A percentile compares a stretch with the other conserved stretches of the same genome.
phyloP scores from a whole-genome alignment of 2,329 filamentous ascomycete genomes.

The Colletotrichum cereale region DNA sequence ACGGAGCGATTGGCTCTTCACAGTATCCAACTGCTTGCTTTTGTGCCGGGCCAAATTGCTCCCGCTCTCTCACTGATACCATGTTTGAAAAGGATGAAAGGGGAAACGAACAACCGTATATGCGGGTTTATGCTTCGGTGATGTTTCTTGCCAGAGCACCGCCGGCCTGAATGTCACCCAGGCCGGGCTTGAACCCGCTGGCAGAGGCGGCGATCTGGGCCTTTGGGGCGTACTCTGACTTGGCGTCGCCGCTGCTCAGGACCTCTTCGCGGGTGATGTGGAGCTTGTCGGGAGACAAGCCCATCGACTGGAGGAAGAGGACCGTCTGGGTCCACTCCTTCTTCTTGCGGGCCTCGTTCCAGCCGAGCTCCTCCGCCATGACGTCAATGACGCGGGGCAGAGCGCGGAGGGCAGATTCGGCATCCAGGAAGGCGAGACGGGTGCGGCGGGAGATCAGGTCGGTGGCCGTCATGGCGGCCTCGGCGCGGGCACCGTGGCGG shows the following conservation, averaged over 20 bases:
- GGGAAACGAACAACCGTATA: neutral
- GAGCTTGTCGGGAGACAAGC: slow-evolving; percentile 49
- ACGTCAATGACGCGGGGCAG: slow-evolving; percentile 78
- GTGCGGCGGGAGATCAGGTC: slow-evolving; percentile 80
- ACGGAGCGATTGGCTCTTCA: slow-evolving; percentile 3
- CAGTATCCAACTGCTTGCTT: slow-evolving; percentile 8
- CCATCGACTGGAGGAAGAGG: slow-evolving; percentile 60
- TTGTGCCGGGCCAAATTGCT: slow-evolving; percentile 6
- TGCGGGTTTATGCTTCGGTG: slow-evolving; percentile 18
- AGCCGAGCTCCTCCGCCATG: slow-evolving; percentile 77
- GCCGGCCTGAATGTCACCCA: slow-evolving; percentile 31
- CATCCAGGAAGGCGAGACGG: slow-evolving; percentile 81
- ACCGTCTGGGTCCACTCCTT: slow-evolving; percentile 66
- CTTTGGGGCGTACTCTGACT: slow-evolving; percentile 25
- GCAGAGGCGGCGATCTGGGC: slow-evolving; percentile 9
- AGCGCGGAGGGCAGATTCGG: slow-evolving; percentile 76
- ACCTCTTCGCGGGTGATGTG: slow-evolving; percentile 49
- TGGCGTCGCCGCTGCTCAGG: slow-evolving; percentile 31
- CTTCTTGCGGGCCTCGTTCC: slow-evolving; percentile 71
- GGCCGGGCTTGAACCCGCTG: slow-evolving; percentile 31
- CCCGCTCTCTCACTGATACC: slow-evolving; percentile 2
- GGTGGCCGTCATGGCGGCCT: slow-evolving; percentile 79
- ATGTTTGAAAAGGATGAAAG: neutral
- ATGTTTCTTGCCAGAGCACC: slow-evolving; percentile 30
- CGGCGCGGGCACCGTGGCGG: slow-evolving; percentile 77